Evolutionary conservation across 1,284 basidiomycete genomes (phyloP), one percentile per base, ranked within the genome.

Genomic region (Prillingera fragicola): DNA sequence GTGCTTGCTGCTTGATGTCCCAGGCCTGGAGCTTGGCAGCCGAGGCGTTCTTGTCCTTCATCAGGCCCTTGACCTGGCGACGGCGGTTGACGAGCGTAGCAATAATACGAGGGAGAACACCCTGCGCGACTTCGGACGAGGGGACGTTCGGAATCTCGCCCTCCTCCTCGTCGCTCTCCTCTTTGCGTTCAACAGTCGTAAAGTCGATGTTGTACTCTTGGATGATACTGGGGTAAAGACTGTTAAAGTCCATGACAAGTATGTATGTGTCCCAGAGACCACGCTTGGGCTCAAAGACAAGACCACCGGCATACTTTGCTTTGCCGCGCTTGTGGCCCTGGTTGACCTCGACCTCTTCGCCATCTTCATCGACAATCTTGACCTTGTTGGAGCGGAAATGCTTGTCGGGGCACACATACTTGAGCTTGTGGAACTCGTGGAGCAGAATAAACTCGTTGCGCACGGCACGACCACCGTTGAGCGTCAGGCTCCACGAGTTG

Each of bases 191-290:
- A 21, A 98, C 83, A 0, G 95, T 99, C 8, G 95, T 98, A 62
- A 98, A 99, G 71, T 98, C 92, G 60, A 98, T 97, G 66, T 99
- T 98, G 72, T 88, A 99, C 75, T 99, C 95, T 63, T 98, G 95
- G 46, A 99, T 99, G 74, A 99, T 98, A 70, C 87, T 92, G 8
- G 95, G 95, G 68, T 99, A 98, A 50, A 98, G 78, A 58, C 91
- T 97, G 74, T 98, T 98, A 81, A 98, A 98, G 73, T 99, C 95
- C 95, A 99, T 98, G 67, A 99, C 94, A 22, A 99, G 78, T 67
- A 98, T 87, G 67, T 81, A 95, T 60, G 85, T 94, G 75, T 98
- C 95, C 87, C 89, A 98, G 38, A 99, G 74, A 5, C 92, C 91
- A 46, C 88, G 78, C 73, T 96, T 95, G 0, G 95, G 95, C 56